phyloP scores from a whole-genome alignment of 176 grass and related monocot species.

The Hordeum marinum region DNA sequence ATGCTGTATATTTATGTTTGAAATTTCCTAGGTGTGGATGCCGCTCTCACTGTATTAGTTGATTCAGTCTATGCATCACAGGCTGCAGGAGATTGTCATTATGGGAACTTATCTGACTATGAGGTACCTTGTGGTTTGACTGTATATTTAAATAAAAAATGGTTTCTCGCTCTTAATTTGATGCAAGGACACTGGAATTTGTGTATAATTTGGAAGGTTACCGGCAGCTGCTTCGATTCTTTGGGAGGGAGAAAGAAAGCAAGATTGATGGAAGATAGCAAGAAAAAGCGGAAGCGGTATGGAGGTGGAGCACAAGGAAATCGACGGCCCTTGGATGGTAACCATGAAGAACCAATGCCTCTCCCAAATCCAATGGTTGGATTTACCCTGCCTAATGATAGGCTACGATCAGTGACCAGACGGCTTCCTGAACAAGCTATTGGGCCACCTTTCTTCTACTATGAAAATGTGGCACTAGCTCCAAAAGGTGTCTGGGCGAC shows the following conservation, averaged over 20 bases:
- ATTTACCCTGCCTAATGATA: constrained; percentile 51
- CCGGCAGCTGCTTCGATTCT: background rate
- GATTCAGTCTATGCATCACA: constrained; percentile 81
- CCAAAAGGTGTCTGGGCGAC: constrained; percentile 67
- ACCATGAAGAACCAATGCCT: constrained; percentile 9
- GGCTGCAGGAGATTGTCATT: constrained; percentile 24
- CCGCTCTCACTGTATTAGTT: constrained; percentile 43
- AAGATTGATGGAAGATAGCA: constrained; percentile 15
- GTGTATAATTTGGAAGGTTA: constrained; percentile 32
- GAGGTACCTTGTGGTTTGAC: constrained; percentile 40
- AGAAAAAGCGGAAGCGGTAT: constrained; percentile 42
- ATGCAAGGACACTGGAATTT: background rate
- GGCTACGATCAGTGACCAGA: constrained; percentile 12
- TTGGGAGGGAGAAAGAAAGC: constrained; percentile 21
- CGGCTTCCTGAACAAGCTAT: constrained; percentile 35
- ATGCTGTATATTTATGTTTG: constrained; percentile 12
- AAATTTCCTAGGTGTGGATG: constrained; percentile 58
- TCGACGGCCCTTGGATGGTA: constrained; percentile 26
- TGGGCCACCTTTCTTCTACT: constrained; percentile 87
- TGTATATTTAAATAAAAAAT: background rate
- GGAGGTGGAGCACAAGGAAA: constrained; percentile 19
- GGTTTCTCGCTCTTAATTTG: background rate
- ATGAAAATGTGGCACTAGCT: constrained; percentile 76
- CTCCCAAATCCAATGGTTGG: constrained; percentile 80
- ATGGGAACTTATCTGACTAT: constrained; percentile 14